These are phyloP conservation scores for Flaveria robusta DNA, from an alignment of 129 eudicot genomes.

Conservation along the genomic window DNA sequence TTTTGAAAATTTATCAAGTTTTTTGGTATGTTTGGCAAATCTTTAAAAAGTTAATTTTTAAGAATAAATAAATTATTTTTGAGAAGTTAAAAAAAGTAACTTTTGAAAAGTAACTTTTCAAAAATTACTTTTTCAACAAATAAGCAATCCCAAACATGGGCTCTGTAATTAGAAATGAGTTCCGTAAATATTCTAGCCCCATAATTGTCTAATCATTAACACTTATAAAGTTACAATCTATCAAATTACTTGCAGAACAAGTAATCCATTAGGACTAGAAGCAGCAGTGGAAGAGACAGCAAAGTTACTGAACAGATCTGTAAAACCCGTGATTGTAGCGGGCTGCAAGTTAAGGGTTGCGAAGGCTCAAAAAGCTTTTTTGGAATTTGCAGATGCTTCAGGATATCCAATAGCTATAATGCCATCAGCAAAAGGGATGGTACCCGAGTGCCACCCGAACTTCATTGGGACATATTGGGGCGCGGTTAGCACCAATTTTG, in stretches of 20 bases:
- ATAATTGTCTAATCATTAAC: neutral
- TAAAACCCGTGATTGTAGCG: slow-evolving; percentile 77
- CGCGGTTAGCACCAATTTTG: slow-evolving; percentile 70
- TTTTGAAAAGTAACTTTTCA: too few species aligned
- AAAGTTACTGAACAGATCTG: slow-evolving; percentile 71
- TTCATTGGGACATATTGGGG: slow-evolving; percentile 96
- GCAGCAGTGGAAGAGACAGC: slow-evolving; percentile 90
- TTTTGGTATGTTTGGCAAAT: too few species aligned
- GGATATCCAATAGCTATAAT: slow-evolving; percentile 83
- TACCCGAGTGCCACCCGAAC: slow-evolving; percentile 73
- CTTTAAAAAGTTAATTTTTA: too few species aligned
- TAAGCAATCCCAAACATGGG: too few species aligned
- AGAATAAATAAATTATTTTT: too few species aligned
- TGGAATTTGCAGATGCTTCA: slow-evolving; percentile 69
- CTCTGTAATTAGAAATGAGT: too few species aligned
- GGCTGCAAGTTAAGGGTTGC: slow-evolving; percentile 70
- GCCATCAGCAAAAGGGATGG: slow-evolving; percentile 86
- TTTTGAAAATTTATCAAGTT: too few species aligned
- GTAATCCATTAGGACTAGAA: slow-evolving; percentile 72
- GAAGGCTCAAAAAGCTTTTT: slow-evolving; percentile 65
- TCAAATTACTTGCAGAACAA: slow-evolving; percentile 41
- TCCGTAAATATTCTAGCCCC: too few species aligned
- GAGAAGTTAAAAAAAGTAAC: too few species aligned
- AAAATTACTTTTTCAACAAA: too few species aligned
- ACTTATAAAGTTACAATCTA: neutral